A percentile compares a stretch with the other conserved stretches of the same genome.
Conservation (phyloP, 805 yeast species). For the Clavispora carvajalis region DNA sequence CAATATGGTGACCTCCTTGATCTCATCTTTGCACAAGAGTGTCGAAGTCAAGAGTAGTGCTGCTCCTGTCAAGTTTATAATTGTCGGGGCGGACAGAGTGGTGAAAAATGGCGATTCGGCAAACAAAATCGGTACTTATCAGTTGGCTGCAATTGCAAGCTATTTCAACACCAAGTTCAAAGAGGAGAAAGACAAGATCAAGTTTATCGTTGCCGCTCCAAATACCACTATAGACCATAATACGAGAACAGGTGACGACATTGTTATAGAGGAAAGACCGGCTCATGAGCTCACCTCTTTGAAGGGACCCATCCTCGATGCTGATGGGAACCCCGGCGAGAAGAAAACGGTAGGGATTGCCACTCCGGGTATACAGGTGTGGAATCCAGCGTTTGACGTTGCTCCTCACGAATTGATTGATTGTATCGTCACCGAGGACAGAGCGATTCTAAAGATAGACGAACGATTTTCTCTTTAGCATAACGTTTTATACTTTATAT, state of each 20-base stretch:
- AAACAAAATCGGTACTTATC: constrained; percentile 93
- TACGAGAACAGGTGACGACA: constrained; percentile 64
- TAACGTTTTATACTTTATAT: not conserved
- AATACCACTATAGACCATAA: constrained; percentile 78
- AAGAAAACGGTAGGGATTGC: constrained; percentile 66
- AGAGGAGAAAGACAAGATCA: constrained; percentile 44
- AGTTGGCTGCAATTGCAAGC: constrained; percentile 70
- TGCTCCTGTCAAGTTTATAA: constrained; percentile 79
- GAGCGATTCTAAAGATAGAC: constrained; percentile 7
- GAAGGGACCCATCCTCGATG: constrained; percentile 46
- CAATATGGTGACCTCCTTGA: constrained; percentile 80
- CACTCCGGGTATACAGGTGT: constrained; percentile 76
- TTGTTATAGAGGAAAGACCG: constrained; percentile 85
- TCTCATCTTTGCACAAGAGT: constrained; percentile 39
- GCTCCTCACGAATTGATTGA: constrained; percentile 82
- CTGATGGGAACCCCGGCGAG: constrained; percentile 25
- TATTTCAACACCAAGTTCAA: constrained; percentile 26
- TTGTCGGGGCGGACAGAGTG: constrained; percentile 94
- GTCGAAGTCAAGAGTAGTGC: constrained; percentile 17
- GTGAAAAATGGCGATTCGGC: constrained; percentile 94
- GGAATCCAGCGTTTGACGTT: constrained; percentile 97
- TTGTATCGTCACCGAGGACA: constrained; percentile 80
- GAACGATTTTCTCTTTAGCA: constrained; percentile 8
- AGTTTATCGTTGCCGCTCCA: constrained; percentile 93
- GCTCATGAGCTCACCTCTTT: constrained; percentile 70